Conservation (phyloP, 2,329 filamentous ascomycete genomes). For the Fonsecaea multimorphosa region DNA sequence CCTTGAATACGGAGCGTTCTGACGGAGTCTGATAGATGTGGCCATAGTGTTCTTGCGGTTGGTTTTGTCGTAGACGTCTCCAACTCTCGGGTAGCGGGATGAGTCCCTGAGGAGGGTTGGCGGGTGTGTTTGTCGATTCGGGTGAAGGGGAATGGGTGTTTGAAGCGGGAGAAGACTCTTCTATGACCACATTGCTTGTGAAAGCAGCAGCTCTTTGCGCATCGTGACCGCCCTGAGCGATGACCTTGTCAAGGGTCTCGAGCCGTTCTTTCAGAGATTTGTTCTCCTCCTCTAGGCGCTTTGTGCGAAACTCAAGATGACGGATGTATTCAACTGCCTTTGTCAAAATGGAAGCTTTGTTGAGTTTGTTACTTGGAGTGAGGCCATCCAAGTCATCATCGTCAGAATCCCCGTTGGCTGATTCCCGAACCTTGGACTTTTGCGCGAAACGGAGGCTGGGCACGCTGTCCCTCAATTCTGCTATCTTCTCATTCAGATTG, state of each 20-base stretch:
- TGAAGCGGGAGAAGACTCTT: conserved; percentile 25
- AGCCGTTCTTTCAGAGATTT: conserved; percentile 77
- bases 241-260: conserved; percentile 74
- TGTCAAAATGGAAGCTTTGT: conserved; percentile 94
- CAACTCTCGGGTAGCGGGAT: conserved; percentile 53
- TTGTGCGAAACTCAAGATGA: conserved; percentile 90
- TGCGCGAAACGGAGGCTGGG: conserved; percentile 86
- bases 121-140: conserved; percentile 52
- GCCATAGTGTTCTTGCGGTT: conserved; percentile 39
- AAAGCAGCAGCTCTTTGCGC: conserved; percentile 38
- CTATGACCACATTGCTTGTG: conserved; percentile 39
- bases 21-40: conserved; percentile 46
- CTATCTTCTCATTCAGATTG: conserved; percentile 97
- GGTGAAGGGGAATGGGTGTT: conserved; percentile 43
- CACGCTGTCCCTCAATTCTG: conserved; percentile 87
- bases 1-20: conserved; percentile 53
- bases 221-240: conserved; percentile 52
- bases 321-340: conserved; percentile 97
- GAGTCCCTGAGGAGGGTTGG: conserved; percentile 49
- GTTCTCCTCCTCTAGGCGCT: conserved; percentile 81
- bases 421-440: conserved; percentile 63
- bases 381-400: conserved; percentile 81
- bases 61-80: conserved; percentile 49
- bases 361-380: conserved; percentile 88
- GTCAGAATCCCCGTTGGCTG: conserved; percentile 71